Evolutionary conservation across 106 monocot species (phyloP), one percentile per base, ranked within the genome.

Genomic region (Chionographis japonica): DNA sequence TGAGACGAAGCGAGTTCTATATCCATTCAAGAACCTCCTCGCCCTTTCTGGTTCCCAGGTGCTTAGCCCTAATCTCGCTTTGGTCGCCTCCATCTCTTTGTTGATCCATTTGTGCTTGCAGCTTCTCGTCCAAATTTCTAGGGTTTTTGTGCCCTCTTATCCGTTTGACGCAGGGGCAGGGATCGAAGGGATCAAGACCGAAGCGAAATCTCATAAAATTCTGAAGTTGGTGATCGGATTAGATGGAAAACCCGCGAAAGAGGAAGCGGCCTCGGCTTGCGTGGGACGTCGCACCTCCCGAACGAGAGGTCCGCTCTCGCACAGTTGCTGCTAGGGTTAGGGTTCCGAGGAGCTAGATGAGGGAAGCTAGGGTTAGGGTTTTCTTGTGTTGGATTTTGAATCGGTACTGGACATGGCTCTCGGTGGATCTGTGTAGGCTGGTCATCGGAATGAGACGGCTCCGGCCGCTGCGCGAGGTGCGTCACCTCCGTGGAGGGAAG

Each of bases 401-500:
- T 27, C 9, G 17, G 39, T 64, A 18, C 14, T 68, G 58, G 63
- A 42, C 61, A 60, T 63, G 51, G 50, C 20, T 73, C 60, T 52
- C 37, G 42, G 52, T 88, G 70, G 43, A 50, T 66, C 54, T 74
- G 19, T 83, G 65, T 78, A 83, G 83, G 75, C 61, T 10, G 37
- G 60, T 46, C 5, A 27, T 55, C 59, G 68, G 59, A 66, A 61
- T 53, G 78, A 75, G 40, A 54, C 52, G 61, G 75, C 74, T 61
- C 50, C 74, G 62, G 46, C 65, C 2, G 68, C 66, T 3, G 52
- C 75, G 56, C 77, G 84, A 9, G 79, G 54, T 11, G 78, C 70
- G 19, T 95, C 95, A 67, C 91, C 92, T 27, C 89, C 88, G 69
- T 71, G 74, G 85, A 81, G 95, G 57, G 85, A 79, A 17, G 95